Percentiles rank a stretch among this genome's conserved stretches.
These are phyloP conservation scores for Acanthamoeba divionensis DNA, from an alignment of 208 protist species.

Conservation along the genomic window DNA sequence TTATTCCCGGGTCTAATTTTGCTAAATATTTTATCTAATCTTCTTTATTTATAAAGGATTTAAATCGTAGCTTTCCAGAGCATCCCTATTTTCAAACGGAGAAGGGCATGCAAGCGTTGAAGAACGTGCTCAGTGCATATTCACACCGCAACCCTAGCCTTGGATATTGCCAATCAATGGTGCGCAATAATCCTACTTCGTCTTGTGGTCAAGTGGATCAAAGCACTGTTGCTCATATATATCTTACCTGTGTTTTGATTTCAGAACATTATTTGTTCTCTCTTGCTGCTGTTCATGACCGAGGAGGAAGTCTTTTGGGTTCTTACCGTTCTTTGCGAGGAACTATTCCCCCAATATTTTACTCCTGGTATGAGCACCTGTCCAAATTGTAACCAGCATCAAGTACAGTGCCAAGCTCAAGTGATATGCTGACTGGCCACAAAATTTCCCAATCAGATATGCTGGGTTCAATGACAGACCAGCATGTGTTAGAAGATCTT, in stretches of 20 bases:
- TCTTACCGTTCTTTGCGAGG: background rate
- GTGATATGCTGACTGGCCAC: too few species aligned
- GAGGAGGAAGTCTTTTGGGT: slow-evolving; percentile 43
- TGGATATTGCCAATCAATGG: slow-evolving; percentile 29
- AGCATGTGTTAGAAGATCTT: slow-evolving; percentile 23
- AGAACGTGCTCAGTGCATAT: slow-evolving; percentile 57
- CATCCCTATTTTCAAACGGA: slow-evolving; percentile 53
- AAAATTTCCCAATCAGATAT: background rate
- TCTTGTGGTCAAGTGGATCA: background rate
- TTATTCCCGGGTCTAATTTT: background rate
- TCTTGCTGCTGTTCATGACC: slow-evolving; percentile 23
- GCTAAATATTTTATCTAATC: background rate
- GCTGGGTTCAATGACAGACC: slow-evolving; percentile 39
- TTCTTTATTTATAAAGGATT: slow-evolving; percentile 48
- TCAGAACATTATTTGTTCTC: slow-evolving; percentile 38
- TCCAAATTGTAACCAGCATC: too few species aligned
- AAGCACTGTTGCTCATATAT: background rate
- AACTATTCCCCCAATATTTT: slow-evolving; percentile 40
- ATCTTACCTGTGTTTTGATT: background rate
- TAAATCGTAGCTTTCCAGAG: slow-evolving; percentile 62
- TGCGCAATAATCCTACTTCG: background rate
- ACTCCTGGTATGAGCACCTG: background rate
- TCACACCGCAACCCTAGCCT: background rate
- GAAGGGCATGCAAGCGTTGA: slow-evolving; percentile 40
- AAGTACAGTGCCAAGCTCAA: too few species aligned